Base-by-base conservation (phyloP, 257 asterid genomes). In the Phtheirospermum japonicum region DNA sequence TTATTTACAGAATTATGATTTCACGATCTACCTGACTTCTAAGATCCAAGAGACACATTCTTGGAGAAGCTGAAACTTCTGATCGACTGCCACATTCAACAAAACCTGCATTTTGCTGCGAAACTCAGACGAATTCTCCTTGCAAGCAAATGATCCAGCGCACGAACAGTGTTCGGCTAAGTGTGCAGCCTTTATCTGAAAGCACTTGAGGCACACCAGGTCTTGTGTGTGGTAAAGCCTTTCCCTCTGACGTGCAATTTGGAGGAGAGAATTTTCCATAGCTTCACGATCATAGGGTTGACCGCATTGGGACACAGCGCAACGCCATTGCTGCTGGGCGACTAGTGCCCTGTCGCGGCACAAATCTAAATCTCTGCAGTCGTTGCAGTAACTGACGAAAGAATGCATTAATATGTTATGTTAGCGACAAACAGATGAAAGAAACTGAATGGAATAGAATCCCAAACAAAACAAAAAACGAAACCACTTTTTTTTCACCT, bases 151-250 rank as follows among this genome's bases (percentile, higher is more conserved):
- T 26, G 99, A 80, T 57, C 99, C 99, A 49, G 89, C 95, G 30
- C 96, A 92, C 6, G 78, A 28, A 63, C 99, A 92, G 69, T 89
- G 89, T 51, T 89, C 89, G 23, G 96, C 79, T 40, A 89, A 77
- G 68, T 82, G 97, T 18, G 95, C 89, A 65, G 91, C 97, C 76
- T 92, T 92, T 69, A 92, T 74, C 75, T 86, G 90, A 49, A 79
- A 72, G 79, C 99, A 92, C 74, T 92, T 92, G 46, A 80, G 79
- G 86, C 99, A 92, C 67, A 86, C 88, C 62, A 92, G 72, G 73
- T 92, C 99, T 64, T 92, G 99, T 59, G 89, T 81, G 69, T 92
- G 97, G 83, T 89, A 89, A 1, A 86, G 82, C 57, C 87, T 75
- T 73, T 86, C 99, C 75, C 96, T 89, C 70, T 89, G 97, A 28